A percentile compares a stretch with the other conserved stretches of the same genome.
These are phyloP conservation scores for Gossypium schwendimanii DNA, from an alignment of 441 rosid genomes.

Conservation along the genomic window DNA sequence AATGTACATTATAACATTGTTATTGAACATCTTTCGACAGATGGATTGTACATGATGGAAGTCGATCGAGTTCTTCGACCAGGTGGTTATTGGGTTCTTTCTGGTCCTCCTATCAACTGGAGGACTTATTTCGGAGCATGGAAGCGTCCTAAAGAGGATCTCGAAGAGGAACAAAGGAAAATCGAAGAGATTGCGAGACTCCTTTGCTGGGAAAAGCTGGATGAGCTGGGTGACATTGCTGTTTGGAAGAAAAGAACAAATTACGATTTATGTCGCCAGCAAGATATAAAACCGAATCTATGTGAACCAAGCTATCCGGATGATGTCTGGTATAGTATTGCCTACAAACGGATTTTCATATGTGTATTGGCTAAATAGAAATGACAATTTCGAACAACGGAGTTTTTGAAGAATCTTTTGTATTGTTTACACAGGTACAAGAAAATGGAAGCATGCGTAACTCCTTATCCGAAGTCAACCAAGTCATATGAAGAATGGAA, in stretches of 20 bases:
- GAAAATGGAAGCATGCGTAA: conserved; percentile 38
- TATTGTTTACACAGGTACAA: conserved; percentile 25
- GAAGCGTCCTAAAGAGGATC: conserved; percentile 33
- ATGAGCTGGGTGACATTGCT: conserved; percentile 43
- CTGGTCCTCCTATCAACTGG: conserved; percentile 49
- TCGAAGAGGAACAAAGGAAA: conserved; percentile 35
- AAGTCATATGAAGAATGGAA: conserved; percentile 26
- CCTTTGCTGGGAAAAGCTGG: conserved; percentile 49
- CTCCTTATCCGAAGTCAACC: conserved; percentile 30
- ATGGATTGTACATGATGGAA: conserved; percentile 50
- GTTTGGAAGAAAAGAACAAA: conserved; percentile 38
- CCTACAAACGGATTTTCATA: background rate
- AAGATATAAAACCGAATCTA: conserved; percentile 19
- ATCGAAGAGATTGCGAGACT: conserved; percentile 38
- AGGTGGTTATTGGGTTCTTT: conserved; percentile 50
- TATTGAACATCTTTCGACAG: conserved; percentile 19
- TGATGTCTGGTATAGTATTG: conserved; percentile 31
- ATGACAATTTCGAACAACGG: background rate
- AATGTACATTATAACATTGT: background rate
- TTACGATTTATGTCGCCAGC: conserved; percentile 25
- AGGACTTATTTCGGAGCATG: conserved; percentile 29
- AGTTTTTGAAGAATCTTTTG: background rate
- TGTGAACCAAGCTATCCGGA: conserved; percentile 29
- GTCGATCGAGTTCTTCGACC: conserved; percentile 49
- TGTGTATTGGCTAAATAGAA: background rate